Conservation (phyloP, 2,329 filamentous ascomycete genomes). For the Talaromyces funiculosus region DNA sequence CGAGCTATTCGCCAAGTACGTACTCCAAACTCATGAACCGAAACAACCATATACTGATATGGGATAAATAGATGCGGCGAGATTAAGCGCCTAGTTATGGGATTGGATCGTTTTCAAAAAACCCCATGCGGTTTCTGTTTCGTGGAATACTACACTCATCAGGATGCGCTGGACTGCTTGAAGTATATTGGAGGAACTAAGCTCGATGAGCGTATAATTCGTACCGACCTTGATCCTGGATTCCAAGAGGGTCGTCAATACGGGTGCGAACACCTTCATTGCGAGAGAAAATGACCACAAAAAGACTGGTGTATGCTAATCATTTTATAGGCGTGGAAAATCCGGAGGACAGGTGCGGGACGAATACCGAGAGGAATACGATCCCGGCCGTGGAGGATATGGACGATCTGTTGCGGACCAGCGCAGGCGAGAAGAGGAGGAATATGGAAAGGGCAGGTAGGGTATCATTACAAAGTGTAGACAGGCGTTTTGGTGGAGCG, state of each 20-base stretch:
- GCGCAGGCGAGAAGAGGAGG: conserved; percentile 52
- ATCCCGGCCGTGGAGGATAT: conserved; percentile 86
- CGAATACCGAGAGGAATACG: conserved; percentile 95
- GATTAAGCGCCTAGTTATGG: conserved; percentile 97
- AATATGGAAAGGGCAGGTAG: conserved; percentile 54
- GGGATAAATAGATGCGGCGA: conserved; percentile 64
- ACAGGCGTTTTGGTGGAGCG: conserved; percentile 27
- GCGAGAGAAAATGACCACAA: neutral
- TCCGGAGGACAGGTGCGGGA: conserved; percentile 95
- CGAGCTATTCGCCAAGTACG: conserved; percentile 83
- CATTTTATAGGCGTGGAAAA: conserved; percentile 62
- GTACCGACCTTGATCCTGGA: conserved; percentile 90
- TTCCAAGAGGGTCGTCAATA: conserved; percentile 96
- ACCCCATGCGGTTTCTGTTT: conserved; percentile 99
- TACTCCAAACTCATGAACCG: neutral
- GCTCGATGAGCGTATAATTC: conserved; percentile 92
- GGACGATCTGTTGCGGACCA: conserved; percentile 71
- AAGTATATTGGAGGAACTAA: conserved; percentile 98
- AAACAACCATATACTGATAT: neutral
- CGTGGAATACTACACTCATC: conserved; percentile 97
- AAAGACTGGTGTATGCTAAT: conserved; percentile 16
- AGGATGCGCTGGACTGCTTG: conserved; percentile 95
- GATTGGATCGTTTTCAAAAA: conserved; percentile 92
- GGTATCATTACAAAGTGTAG: conserved; percentile 19
- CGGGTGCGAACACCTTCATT: conserved; percentile 47